phyloP scores from a whole-genome alignment of 2,329 filamentous ascomycete genomes.

The Colletotrichum magnum region DNA sequence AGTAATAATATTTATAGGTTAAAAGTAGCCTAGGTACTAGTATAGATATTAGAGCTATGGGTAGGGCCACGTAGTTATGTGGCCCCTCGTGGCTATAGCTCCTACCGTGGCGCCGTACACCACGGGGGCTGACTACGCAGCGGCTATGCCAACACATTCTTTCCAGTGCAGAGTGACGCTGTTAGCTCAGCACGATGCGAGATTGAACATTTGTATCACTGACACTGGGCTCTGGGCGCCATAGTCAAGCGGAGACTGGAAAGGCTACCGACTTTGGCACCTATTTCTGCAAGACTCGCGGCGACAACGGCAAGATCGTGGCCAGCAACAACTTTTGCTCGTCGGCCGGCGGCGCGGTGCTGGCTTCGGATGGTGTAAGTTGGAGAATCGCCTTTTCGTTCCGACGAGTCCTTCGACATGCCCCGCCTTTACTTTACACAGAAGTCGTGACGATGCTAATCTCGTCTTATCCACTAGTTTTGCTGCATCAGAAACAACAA shows the following conservation, averaged over 20 bases:
- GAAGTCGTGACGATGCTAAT: neutral
- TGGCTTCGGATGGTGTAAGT: neutral
- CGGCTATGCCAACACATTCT: neutral
- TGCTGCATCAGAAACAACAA: conserved; percentile 17
- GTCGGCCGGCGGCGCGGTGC: conserved; percentile 1
- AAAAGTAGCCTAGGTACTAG: too few relatives aligned
- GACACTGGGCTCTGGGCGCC: neutral
- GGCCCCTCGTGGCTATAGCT: too few relatives aligned
- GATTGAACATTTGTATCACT: neutral
- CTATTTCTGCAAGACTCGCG: conserved; percentile 7
- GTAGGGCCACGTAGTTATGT: too few relatives aligned
- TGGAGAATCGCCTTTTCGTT: neutral
- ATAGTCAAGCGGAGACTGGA: conserved; percentile 1
- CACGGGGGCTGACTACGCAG: too few relatives aligned
- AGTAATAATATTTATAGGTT: too few relatives aligned
- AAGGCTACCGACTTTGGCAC: neutral
- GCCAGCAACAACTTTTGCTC: conserved; percentile 19
- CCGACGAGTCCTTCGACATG: too few relatives aligned
- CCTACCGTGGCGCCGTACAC: too few relatives aligned
- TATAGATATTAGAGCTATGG: too few relatives aligned
- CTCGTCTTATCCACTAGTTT: neutral
- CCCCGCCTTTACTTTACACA: neutral
- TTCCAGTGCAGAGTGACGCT: neutral
- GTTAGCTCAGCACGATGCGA: neutral
- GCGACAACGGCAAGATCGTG: neutral